Evolutionary conservation across 2,329 filamentous ascomycete genomes (phyloP), one percentile per base, ranked within the genome.

Genomic region (Fonsecaea erecta): DNA sequence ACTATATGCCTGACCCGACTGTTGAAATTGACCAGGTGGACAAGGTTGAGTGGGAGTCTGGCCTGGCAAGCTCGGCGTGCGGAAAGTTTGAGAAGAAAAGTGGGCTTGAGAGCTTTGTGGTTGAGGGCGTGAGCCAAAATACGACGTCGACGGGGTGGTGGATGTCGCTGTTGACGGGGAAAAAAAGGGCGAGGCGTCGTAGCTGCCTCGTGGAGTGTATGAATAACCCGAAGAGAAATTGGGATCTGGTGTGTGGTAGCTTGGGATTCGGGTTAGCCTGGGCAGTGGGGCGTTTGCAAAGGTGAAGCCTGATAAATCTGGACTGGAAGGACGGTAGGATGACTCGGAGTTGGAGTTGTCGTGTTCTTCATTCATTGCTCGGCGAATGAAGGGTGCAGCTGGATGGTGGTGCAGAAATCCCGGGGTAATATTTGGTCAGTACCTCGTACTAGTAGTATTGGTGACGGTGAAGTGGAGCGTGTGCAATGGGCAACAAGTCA

Each of bases 271-370:
- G 35, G 43, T 75, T 75, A 54, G 73, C 62, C 70, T 77, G 76
- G 68, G 78, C 63, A 72, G 73, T 68, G 64, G 74, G 74, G 67
- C 72, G 67, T 78, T 73, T 64, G 57, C 30, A 40, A 52, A 34
- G 8, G 34, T 43, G 24, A 82, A 79, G 73, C 77, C 79, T 67
- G 84, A 83, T 70, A 86, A 78, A 71, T 83, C 80, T 71, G 81
- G 81, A 52, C 80, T 82, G 73, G 76, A 77, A 67, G 80, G 80
- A 71, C 79, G 77, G 74, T 82, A 82, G 32, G 59, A 61, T 43
- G 59, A 61, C 48, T 61, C 59, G 57, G 57, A 35, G 46, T 48
- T 48, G 26, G 52, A 4, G 26, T 70, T 65, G 48, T 71, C 62
- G 52, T 68, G 56, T 61, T 70, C 62, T 60, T 70, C 64, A 67